These are phyloP conservation scores for Parafenestella ontariensis DNA, from an alignment of 2,329 filamentous ascomycete genomes.

Conservation along the genomic window DNA sequence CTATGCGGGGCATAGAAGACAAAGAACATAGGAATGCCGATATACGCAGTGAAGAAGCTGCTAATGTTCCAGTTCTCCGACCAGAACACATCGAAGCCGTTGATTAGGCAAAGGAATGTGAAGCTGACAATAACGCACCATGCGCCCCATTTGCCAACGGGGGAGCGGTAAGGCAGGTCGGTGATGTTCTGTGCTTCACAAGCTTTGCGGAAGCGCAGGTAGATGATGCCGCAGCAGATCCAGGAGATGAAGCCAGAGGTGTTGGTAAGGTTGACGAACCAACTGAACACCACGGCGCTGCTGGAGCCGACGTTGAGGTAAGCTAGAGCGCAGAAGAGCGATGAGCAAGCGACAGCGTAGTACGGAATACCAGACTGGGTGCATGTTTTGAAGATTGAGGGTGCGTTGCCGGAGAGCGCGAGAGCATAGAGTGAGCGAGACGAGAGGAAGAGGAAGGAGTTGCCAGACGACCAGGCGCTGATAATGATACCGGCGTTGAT, in stretches of 20 bases:
- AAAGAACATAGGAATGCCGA: slow-evolving; percentile 69
- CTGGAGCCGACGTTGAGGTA: slow-evolving; percentile 58
- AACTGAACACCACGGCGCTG: slow-evolving; percentile 63
- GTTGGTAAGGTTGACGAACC: slow-evolving; percentile 75
- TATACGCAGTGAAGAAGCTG: slow-evolving; percentile 71
- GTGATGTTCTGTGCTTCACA: slow-evolving; percentile 61
- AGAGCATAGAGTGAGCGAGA: slow-evolving; percentile 62
- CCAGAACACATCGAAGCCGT: slow-evolving; percentile 79
- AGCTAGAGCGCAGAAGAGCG: slow-evolving; percentile 55
- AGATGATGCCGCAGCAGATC: slow-evolving; percentile 63
- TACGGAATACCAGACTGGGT: slow-evolving; percentile 66
- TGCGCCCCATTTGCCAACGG: slow-evolving; percentile 69
- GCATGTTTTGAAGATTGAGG: slow-evolving; percentile 65
- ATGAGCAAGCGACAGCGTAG: slow-evolving; percentile 53
- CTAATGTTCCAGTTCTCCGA: slow-evolving; percentile 67
- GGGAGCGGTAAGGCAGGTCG: slow-evolving; percentile 61
- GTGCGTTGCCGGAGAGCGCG: slow-evolving; percentile 70
- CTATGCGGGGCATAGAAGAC: slow-evolving; percentile 62
- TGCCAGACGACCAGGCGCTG: slow-evolving; percentile 66
- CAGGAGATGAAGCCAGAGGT: slow-evolving; percentile 62
- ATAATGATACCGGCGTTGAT: slow-evolving; percentile 74
- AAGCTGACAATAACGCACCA: slow-evolving; percentile 67
- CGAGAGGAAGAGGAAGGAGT: slow-evolving; percentile 62
- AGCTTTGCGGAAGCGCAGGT: slow-evolving; percentile 66
- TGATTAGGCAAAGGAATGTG: slow-evolving; percentile 70